These are phyloP conservation scores for Russula brevipes DNA, from an alignment of 768 basidiomycete genomes.

Conservation along the genomic window DNA sequence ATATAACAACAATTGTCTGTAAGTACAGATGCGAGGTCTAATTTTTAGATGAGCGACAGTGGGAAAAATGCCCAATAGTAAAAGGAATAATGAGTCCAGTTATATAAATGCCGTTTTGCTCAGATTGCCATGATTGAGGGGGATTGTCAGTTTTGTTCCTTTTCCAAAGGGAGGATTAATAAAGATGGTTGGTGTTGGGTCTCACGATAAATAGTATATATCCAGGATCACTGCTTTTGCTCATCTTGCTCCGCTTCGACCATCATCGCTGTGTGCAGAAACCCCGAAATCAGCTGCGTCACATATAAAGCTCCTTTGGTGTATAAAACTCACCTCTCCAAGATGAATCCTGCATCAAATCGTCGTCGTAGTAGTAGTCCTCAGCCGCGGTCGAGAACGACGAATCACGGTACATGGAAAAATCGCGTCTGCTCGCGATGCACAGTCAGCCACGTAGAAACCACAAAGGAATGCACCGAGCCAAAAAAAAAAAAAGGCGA, in stretches of 20 bases:
- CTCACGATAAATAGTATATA: neutral
- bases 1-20: slow-evolving; percentile 16
- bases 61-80: neutral
- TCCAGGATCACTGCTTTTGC: slow-evolving; percentile 12
- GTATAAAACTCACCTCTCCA: slow-evolving; percentile 55
- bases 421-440: slow-evolving; percentile 29
- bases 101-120: neutral
- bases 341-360: slow-evolving; percentile 59
- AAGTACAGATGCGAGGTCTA: slow-evolving; percentile 19
- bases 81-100: neutral
- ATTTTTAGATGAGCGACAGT: slow-evolving; percentile 6
- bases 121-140: neutral
- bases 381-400: slow-evolving; percentile 28
- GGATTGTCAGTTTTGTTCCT: neutral
- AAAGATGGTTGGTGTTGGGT: neutral
- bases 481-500: slow-evolving; percentile 4
- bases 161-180: neutral
- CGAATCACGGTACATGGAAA: slow-evolving; percentile 27
- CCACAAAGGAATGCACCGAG: too few relatives aligned
- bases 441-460: neutral
- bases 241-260: slow-evolving; percentile 43
- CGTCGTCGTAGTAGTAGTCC: slow-evolving; percentile 40
- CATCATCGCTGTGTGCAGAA: slow-evolving; percentile 37
- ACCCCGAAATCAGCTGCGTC: neutral
- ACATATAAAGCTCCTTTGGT: neutral